Base-by-base conservation (phyloP, 768 basidiomycete species). In the Kwoniella botswanensis region DNA sequence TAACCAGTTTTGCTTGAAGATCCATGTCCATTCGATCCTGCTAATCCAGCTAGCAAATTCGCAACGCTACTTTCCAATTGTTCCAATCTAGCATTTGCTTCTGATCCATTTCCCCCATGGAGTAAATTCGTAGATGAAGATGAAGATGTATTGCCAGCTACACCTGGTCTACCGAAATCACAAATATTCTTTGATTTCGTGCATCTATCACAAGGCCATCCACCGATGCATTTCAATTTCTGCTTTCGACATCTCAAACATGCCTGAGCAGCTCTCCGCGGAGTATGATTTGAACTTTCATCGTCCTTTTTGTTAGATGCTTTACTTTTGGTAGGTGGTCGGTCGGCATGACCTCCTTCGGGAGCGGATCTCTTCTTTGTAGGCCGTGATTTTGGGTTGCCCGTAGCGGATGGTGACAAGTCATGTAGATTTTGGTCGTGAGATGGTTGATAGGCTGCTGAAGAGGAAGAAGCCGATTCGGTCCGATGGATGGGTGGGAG, bases 61-160 rank as follows among this genome's bases (percentile, higher is more conserved):
- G 76, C 76, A 6, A 77, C 76, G 59, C 70, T 73, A 29, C 71
- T 72, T 60, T 77, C 76, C 2, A 77, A 67, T 52, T 78, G 76
- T 67, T 73, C 76, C 53, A 77, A 60, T 57, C 76, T 55, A 17
- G 74, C 57, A 54, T 71, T 77, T n/a, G 70, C 63, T 17, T 58
- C 72, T 42, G 46, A 43, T 18, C 41, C 58, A 9, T 46, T 43
- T 57, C 66, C 71, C 22, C 35, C 42, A 3, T 18, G 6, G 21
- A 43, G 35, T 12, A 21, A 43, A 22, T 43, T 10, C 18, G 42
- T n/a, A 21, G 42, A 43, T 2, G 43, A 43, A 12, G 41, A 42
- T 61, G 41, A 9, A n/a, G 15, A 22, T 61, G 42, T 17, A 11
- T 10, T 15, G 35, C 59, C 52, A 53, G 54, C 26, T 44, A 65